phyloP scores from a whole-genome alignment of 768 basidiomycete species.

The Lactarius akahatsu region DNA sequence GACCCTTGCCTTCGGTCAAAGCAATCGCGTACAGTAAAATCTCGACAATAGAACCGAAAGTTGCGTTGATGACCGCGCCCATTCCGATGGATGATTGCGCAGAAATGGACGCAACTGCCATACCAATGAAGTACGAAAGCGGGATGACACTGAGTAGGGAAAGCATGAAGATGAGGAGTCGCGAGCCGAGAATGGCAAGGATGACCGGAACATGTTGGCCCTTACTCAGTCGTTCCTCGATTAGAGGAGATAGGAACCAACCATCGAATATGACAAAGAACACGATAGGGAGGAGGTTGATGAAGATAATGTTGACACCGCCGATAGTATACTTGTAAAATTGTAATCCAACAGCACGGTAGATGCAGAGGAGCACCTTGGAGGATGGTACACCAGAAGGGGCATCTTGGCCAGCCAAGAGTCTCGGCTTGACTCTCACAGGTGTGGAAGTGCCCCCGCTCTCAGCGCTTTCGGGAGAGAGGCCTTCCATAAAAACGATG shows the following conservation, averaged over 20 bases:
- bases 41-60: slow-evolving; percentile 98
- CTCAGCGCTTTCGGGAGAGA: slow-evolving; percentile 34
- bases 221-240: slow-evolving; percentile 55
- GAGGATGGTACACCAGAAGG: slow-evolving; percentile 80
- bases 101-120: slow-evolving; percentile 99
- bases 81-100: slow-evolving; percentile 98
- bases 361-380: slow-evolving; percentile 92
- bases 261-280: slow-evolving; percentile 97
- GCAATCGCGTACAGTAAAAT: slow-evolving; percentile 91
- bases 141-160: slow-evolving; percentile 92
- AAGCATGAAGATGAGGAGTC: slow-evolving; percentile 78
- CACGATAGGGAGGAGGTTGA: slow-evolving; percentile 90
- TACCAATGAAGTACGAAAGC: slow-evolving; percentile 97
- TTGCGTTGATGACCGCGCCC: slow-evolving; percentile 99
- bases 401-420: slow-evolving; percentile 86
- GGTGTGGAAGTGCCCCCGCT: slow-evolving; percentile 38
- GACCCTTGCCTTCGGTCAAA: slow-evolving; percentile 86
- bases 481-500: slow-evolving; percentile 52
- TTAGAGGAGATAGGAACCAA: slow-evolving; percentile 71
- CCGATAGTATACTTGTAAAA: slow-evolving; percentile 99
- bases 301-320: slow-evolving; percentile 96
- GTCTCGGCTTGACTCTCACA: slow-evolving; percentile 67
- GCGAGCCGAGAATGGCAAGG: slow-evolving; percentile 67
- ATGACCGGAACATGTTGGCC: slow-evolving; percentile 61
- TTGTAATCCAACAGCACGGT: slow-evolving; percentile 82